Percentiles rank a stretch among this genome's conserved stretches.
These are phyloP conservation scores for Globisporangium cystogenes DNA, from an alignment of 352 stramenopile species.

Conservation along the genomic window DNA sequence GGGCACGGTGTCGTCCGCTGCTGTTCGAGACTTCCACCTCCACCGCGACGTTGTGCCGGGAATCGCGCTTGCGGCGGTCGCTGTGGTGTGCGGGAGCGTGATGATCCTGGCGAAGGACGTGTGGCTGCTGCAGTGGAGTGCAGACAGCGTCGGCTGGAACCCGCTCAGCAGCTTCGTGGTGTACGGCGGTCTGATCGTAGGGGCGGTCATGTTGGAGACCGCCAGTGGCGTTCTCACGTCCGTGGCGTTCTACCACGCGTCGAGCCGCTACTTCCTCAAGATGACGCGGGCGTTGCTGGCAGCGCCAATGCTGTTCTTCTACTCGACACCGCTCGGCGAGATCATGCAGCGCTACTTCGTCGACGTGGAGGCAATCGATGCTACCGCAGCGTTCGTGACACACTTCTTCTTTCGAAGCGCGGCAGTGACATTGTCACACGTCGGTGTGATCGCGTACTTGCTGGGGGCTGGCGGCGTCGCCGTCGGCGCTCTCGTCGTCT, in stretches of 20 bases:
- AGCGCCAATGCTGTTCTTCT: constrained; percentile 38
- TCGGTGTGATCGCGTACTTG: constrained; percentile 29
- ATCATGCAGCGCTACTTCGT: constrained; percentile 36
- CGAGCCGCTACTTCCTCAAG: constrained; percentile 25
- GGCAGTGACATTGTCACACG: not conserved
- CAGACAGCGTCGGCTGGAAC: constrained; percentile 1
- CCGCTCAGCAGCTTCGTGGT: constrained; percentile 8
- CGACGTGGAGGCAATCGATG: constrained; percentile 26
- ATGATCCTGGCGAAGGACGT: constrained; percentile 29
- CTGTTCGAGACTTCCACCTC: constrained; percentile 20
- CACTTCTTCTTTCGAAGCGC: constrained; percentile 9
- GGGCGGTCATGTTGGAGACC: constrained; percentile 22
- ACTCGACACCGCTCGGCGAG: constrained; percentile 32
- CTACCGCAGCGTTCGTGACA: constrained; percentile 13
- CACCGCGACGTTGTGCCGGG: constrained; percentile 13
- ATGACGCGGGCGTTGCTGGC: constrained; percentile 30
- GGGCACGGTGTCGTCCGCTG: constrained; percentile 3
- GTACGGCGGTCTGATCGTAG: constrained; percentile 24
- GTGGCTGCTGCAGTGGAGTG: constrained; percentile 34
- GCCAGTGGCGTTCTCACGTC: constrained; percentile 9
- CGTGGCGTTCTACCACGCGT: constrained; percentile 16
- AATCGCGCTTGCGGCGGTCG: constrained; percentile 20
- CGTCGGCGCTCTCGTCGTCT: constrained; percentile 15
- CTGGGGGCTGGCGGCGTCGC: not conserved
- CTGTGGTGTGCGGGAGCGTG: constrained; percentile 16